Conservation (phyloP, 768 basidiomycete species). For the Mycena rosella region DNA sequence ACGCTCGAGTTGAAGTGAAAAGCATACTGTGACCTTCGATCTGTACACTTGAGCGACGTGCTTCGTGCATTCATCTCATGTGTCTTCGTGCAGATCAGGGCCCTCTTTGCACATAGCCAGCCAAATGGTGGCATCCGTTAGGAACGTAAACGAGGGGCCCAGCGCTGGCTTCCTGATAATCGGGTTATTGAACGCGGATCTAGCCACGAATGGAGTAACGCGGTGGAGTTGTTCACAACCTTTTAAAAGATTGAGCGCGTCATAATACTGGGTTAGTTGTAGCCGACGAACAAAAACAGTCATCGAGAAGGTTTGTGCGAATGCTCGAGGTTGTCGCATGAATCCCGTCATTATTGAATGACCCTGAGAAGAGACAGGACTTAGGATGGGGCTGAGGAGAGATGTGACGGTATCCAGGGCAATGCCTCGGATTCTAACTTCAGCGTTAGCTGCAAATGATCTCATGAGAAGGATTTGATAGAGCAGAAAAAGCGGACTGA, state of each 20-base stretch:
- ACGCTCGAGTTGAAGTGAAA: conserved; percentile 6
- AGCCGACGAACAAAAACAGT: conserved; percentile 65
- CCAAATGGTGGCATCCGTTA: conserved; percentile 85
- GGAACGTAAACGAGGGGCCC: conserved; percentile 79
- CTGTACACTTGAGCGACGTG: conserved; percentile 57
- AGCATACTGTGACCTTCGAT: conserved; percentile 57
- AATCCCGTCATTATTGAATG: conserved; percentile 81
- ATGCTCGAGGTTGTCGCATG: conserved; percentile 71
- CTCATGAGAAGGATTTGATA: conserved; percentile 4
- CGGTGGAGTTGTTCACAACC: conserved; percentile 73
- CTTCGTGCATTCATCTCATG: conserved; percentile 39
- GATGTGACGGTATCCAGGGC: conserved; percentile 78
- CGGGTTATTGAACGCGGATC: conserved; percentile 39
- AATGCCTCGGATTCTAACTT: conserved; percentile 55
- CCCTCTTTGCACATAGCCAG: conserved; percentile 51
- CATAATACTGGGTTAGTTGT: background rate
- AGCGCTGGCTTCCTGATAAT: conserved; percentile 74
- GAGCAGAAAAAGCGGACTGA: conserved; percentile 40
- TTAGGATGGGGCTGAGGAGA: conserved; percentile 72
- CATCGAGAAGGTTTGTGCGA: conserved; percentile 59
- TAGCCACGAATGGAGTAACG: conserved; percentile 20
- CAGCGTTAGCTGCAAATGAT: conserved; percentile 31
- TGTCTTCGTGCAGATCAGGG: conserved; percentile 13
- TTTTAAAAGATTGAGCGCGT: conserved; percentile 40
- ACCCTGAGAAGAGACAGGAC: conserved; percentile 77